phyloP scores from a whole-genome alignment of 768 basidiomycete genomes.

The Amanita pallidorosea region DNA sequence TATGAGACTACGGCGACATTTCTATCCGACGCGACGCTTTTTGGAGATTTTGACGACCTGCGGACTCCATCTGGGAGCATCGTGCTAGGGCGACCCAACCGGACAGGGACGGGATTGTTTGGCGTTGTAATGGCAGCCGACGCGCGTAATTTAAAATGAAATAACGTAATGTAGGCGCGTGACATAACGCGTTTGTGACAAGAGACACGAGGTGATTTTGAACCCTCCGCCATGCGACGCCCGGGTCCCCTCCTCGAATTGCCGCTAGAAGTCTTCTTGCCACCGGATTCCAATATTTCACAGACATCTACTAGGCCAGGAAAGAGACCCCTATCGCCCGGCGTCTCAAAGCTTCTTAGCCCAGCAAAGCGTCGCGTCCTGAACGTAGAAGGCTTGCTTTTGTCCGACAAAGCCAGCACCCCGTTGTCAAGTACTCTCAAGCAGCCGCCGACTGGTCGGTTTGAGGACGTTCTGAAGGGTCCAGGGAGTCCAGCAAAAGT shows the following conservation, averaged over 20 bases:
- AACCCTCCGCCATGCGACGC: constrained; percentile 19
- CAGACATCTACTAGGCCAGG: constrained; percentile 21
- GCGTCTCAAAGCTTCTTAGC: constrained; percentile 34
- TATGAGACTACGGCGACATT: constrained; percentile 95
- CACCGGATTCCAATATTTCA: constrained; percentile 18
- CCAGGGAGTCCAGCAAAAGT: constrained; percentile 36
- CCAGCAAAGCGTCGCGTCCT: constrained; percentile 64
- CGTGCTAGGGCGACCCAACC: constrained; percentile 78
- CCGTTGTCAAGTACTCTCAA: constrained; percentile 17
- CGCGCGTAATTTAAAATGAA: constrained; percentile 12
- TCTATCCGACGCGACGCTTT: constrained; percentile 86
- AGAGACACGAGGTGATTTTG: constrained; percentile 4
- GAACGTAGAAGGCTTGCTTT: constrained; percentile 37
- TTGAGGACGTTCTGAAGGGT: constrained; percentile 16
- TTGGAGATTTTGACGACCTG: constrained; percentile 93
- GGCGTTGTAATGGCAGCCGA: constrained; percentile 61
- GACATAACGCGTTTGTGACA: constrained; percentile 27
- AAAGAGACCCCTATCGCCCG: constrained; percentile 59
- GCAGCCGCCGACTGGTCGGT: constrained; percentile 14
- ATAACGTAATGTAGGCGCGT: constrained; percentile 16
- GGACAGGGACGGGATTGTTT: constrained; percentile 93
- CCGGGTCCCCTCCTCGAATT: constrained; percentile 53
- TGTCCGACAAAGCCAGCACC: constrained; percentile 26
- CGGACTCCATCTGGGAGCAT: constrained; percentile 86
- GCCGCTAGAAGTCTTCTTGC: constrained; percentile 45